Evolutionary conservation across 495 filamentous ascomycete species (phyloP).

Genomic region (Neurospora sp.): DNA sequence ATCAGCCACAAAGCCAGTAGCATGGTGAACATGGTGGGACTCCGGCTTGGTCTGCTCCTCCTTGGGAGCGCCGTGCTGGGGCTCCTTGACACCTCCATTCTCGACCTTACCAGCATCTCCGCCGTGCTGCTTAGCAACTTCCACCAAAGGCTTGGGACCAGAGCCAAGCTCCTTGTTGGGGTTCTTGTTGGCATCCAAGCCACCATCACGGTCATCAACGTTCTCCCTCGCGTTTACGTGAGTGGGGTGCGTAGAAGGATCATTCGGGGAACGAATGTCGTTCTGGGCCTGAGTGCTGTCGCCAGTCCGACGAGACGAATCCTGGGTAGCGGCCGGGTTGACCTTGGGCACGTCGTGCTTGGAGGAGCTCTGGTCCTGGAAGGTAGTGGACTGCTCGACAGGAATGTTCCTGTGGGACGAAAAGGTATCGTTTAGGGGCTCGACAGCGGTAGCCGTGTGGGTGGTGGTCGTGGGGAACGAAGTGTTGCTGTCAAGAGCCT

Average conservation of each 20-base stretch:
- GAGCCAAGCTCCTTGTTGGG: constrained; percentile 32
- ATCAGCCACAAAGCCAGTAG: constrained; percentile 45
- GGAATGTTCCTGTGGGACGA: constrained; percentile 1
- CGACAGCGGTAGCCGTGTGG: not conserved
- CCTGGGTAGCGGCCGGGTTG: constrained; percentile 18
- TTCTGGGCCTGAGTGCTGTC: constrained; percentile 28
- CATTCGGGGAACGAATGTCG: constrained; percentile 24
- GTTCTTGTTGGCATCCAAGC: constrained; percentile 16
- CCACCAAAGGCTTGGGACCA: constrained; percentile 30
- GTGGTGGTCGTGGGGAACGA: not conserved
- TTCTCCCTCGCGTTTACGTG: constrained; percentile 13
- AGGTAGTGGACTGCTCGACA: not conserved
- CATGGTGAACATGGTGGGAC: not conserved
- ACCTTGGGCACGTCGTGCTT: not conserved
- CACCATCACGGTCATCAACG: constrained; percentile 17
- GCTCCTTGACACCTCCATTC: constrained; percentile 1
- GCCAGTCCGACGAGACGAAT: constrained; percentile 15
- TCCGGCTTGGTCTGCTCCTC: constrained; percentile 12
- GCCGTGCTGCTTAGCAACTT: constrained; percentile 31
- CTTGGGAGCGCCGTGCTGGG: constrained; percentile 3
- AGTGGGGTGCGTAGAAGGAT: constrained; percentile 19
- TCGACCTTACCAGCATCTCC: constrained; percentile 25
- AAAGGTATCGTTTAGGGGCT: not conserved
- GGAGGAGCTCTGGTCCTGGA: not conserved
- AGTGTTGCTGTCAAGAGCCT: not conserved